Base-by-base conservation (phyloP, 352 stramenopile genomes). In the Phytophthora ramorum region DNA sequence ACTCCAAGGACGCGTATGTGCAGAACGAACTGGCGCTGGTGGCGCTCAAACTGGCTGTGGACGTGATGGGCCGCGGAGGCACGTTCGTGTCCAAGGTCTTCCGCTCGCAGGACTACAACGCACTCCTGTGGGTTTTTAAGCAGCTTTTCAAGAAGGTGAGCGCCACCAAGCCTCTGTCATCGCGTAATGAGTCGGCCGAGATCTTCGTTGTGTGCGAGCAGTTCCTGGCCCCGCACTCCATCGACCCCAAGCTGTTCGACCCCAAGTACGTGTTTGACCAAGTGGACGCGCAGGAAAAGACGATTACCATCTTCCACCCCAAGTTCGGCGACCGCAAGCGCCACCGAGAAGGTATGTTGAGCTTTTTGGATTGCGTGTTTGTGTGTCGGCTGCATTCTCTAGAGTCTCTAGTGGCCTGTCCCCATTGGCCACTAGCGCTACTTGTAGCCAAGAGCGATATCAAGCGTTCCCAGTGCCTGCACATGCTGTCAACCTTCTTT, bases 181-280 rank as follows among this genome's bases (percentile, higher is more conserved):
- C 92, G 57, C 93, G 98, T 79, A 97, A 95, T 66, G 97, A 99
- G 68, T 99, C 96, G 10, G 98, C 98, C n/a, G 98, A 99, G 81
- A 99, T 99, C 72, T 99, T 99, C 78, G 96, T 99, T 16, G 94
- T 99, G 1, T 99, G 97, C 75, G 76, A 95, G 61, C 85, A 96
- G 28, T 99, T 98, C 76, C 75, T 98, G 38, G 94, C 92, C 4
- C 97, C 98, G 1, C 87, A 98, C 56, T 98, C 97, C 46, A 99
- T 99, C 68, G 98, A 99, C 78, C 82, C 97, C 1, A 95, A 98
- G 59, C 84, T 99, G 22, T 96, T 99, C 50, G 96, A 99, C 78
- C 97, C 97, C 12, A 98, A 98, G 79, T 96, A 97, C 75, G 97
- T 99, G 8, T 99, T 99, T 76, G 92, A 98, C 51, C 91, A 98